Evolutionary conservation across 2,329 filamentous ascomycete genomes (phyloP).

Genomic region (Cladosporium sp.): DNA sequence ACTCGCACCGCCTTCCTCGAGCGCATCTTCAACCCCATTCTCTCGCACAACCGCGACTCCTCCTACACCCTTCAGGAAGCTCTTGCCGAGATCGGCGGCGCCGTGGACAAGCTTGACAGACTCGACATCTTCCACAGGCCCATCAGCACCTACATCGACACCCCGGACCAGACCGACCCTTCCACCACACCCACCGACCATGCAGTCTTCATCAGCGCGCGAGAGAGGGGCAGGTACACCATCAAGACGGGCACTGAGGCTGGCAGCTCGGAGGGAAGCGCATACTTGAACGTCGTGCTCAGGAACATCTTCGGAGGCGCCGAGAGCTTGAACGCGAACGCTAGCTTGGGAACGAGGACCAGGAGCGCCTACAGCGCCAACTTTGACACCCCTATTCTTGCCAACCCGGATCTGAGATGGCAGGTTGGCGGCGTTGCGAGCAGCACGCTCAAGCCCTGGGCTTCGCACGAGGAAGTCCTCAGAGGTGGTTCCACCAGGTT

Average conservation of each 20-base stretch:
- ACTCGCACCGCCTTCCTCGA: constrained; percentile 85
- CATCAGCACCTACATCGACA: constrained; percentile 80
- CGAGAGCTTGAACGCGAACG: constrained; percentile 84
- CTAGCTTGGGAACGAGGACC: constrained; percentile 85
- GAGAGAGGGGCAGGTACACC: constrained; percentile 79
- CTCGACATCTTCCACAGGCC: constrained; percentile 88
- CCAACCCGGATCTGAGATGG: constrained; percentile 78
- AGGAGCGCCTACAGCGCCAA: constrained; percentile 87
- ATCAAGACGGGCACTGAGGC: constrained; percentile 94
- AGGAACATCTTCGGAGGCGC: constrained; percentile 94
- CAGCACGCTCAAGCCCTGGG: constrained; percentile 86
- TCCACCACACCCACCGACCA: constrained; percentile 74
- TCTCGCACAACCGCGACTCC: constrained; percentile 59
- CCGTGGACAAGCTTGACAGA: constrained; percentile 72
- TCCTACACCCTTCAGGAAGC: constrained; percentile 80
- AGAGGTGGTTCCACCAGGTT: constrained; percentile 77
- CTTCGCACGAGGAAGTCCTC: constrained; percentile 87
- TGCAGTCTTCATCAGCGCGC: constrained; percentile 75
- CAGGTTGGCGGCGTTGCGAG: constrained; percentile 81
- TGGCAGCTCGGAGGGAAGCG: constrained; percentile 90
- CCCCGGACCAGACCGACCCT: constrained; percentile 68
- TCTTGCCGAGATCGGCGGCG: constrained; percentile 68
- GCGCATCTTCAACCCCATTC: constrained; percentile 74
- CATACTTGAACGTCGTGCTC: constrained; percentile 82
- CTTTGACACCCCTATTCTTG: constrained; percentile 78